These are phyloP conservation scores for Claviceps sp. DNA, from an alignment of 2,329 filamentous ascomycete genomes.

Conservation along the genomic window DNA sequence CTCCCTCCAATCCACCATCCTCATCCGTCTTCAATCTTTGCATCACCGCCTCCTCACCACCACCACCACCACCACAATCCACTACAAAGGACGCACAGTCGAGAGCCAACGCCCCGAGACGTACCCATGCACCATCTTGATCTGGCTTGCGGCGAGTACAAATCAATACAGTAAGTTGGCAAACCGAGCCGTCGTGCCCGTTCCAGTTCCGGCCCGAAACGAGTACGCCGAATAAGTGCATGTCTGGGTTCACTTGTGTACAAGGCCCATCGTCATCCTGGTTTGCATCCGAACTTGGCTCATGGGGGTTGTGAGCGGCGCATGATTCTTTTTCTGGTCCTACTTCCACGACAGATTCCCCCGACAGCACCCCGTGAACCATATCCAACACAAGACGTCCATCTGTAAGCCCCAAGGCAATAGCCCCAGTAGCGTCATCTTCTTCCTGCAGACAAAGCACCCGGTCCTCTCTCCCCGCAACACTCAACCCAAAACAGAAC, in stretches of 20 bases:
- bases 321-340: too few relatives aligned
- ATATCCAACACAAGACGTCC: slow-evolving; percentile 8
- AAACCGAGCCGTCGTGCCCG: slow-evolving; percentile 3
- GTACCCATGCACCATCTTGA: slow-evolving; percentile 15
- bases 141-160: slow-evolving; percentile 17
- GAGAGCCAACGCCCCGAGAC: slow-evolving; percentile 19
- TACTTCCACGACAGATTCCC: too few relatives aligned
- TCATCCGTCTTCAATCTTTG: slow-evolving; percentile 15
- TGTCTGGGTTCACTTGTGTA: not conserved
- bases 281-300: not conserved
- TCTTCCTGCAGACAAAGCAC: slow-evolving; percentile 1
- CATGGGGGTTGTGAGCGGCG: not conserved
- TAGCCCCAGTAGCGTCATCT: not conserved
- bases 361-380: slow-evolving; percentile 10
- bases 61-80: slow-evolving; percentile 9
- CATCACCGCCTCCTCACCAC: slow-evolving; percentile 11
- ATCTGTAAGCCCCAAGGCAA: slow-evolving; percentile 12
- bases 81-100: slow-evolving; percentile 13
- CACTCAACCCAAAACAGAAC: slow-evolving; percentile 19
- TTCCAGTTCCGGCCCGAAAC: slow-evolving; percentile 20
- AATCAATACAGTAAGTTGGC: slow-evolving; percentile 17
- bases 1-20: slow-evolving; percentile 7
- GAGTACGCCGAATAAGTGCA: slow-evolving; percentile 11
- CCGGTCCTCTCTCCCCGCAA: slow-evolving; percentile 4
- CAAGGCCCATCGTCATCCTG: not conserved